phyloP scores from a whole-genome alignment of 2,329 filamentous ascomycete genomes.

The Aspergillus nomiae region DNA sequence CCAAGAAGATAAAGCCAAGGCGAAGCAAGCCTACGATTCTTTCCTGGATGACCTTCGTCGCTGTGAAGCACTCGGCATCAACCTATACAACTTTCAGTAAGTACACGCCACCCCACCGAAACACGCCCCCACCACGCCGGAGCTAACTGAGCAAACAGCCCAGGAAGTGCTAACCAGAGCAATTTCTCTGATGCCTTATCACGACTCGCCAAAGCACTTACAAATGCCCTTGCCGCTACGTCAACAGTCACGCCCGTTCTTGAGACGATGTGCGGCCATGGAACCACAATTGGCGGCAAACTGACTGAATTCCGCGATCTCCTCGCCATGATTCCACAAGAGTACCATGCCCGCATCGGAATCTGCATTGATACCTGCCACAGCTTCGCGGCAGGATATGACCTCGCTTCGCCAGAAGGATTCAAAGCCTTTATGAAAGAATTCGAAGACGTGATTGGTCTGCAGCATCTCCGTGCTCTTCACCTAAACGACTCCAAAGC shows the following conservation, averaged over 20 bases:
- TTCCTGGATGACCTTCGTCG: slow-evolving; percentile 87
- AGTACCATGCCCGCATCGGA: slow-evolving; percentile 81
- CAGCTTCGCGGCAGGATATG: slow-evolving; percentile 91
- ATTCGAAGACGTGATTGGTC: slow-evolving; percentile 77
- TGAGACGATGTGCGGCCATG: slow-evolving; percentile 92
- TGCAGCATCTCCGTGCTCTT: slow-evolving; percentile 77
- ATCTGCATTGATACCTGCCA: slow-evolving; percentile 98
- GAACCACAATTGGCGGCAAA: slow-evolving; percentile 81
- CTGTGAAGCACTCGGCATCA: slow-evolving; percentile 83
- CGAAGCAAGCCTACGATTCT: slow-evolving; percentile 78
- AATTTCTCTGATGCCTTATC: slow-evolving; percentile 69
- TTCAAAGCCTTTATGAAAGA: slow-evolving; percentile 73
- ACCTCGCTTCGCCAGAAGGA: slow-evolving; percentile 73
- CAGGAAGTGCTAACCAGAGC: slow-evolving; percentile 75
- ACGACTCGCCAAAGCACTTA: slow-evolving; percentile 80
- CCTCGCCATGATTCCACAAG: slow-evolving; percentile 68
- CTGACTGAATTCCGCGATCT: slow-evolving; percentile 88
- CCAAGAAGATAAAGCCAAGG: slow-evolving; percentile 76
- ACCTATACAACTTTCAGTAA: slow-evolving; percentile 92
- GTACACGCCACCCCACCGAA: slow-evolving; percentile 7
- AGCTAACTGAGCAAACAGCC: slow-evolving; percentile 43
- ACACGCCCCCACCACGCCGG: background rate
- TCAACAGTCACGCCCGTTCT: slow-evolving; percentile 77
- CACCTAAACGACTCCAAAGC: slow-evolving; percentile 97
- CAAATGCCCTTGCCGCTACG: slow-evolving; percentile 76